Percentiles rank a stretch among this genome's conserved stretches.
Evolutionary conservation across 768 basidiomycete genomes (phyloP).

Genomic region (Lentinula edodes): DNA sequence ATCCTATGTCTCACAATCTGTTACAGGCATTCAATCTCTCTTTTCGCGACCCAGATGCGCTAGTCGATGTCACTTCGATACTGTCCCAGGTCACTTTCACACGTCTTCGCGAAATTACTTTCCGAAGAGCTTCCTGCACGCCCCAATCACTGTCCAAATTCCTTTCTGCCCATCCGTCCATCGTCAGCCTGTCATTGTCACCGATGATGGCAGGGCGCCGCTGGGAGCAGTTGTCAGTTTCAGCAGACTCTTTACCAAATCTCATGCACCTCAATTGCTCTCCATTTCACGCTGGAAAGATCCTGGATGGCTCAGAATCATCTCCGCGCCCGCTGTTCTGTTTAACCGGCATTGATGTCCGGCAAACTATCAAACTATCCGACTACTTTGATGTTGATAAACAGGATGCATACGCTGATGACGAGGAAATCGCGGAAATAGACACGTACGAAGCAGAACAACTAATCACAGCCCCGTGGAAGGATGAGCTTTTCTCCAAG

Average conservation of each 20-base stretch:
- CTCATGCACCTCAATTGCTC: conserved; percentile 1
- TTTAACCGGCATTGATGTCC: not conserved
- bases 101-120: not conserved
- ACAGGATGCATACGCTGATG: not conserved
- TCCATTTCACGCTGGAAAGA: not conserved
- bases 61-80: not conserved
- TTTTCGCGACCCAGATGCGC: not conserved
- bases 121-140: not conserved
- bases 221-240: not conserved
- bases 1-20: not conserved
- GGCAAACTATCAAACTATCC: not conserved
- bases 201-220: not conserved
- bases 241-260: not conserved
- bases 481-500: not conserved
- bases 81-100: not conserved
- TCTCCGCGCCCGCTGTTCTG: not conserved
- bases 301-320: not conserved
- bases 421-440: not conserved
- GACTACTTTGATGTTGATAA: not conserved
- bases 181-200: not conserved
- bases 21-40: not conserved
- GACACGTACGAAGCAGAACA: not conserved
- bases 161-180: not conserved
- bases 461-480: not conserved
- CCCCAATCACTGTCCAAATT: not conserved